Evolutionary conservation across 2,329 filamentous ascomycete species (phyloP), one percentile per base, ranked within the genome.

Genomic region (Magnaporthiopsis incrustans): DNA sequence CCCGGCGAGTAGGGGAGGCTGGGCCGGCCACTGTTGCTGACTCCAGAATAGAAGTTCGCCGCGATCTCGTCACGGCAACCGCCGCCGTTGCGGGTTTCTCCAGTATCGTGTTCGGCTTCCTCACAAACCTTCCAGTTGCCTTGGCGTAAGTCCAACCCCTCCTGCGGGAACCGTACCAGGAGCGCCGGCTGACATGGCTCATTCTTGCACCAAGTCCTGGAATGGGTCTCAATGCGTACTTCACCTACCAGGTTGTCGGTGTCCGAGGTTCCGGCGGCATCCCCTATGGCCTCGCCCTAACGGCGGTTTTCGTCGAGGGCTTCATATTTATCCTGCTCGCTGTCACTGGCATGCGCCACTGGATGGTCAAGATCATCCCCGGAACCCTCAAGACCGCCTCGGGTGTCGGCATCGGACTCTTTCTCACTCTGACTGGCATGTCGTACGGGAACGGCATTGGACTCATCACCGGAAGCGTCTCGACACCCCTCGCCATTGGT

Each of bases 361-460:
- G 88, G 88, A 81, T 90, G 4, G 85, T 88, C 61, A 85, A 82
- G 68, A 78, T 87, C 64, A 88, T 88, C 59, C 86, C 86, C 0
- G 79, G 81, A 25, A 63, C 85, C 2, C 82, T 89, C 70, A 89
- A 89, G 74, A 85, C 84, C 1, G 85, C 86, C 14, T 87, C 83
- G 27, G 85, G 85, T 26, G 86, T 87, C 5, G 86, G 86, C 2
- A 88, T 89, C 56, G 86, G 86, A 3, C 76, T 88, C 53, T 87
- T 88, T 67, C 77, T 89, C 30, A 87, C 85, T 0, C 81, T 86
- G 67, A 86, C 86, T 66, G 86, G 86, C 1, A 79, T 89, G 67
- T 91, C 90, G 0, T 95, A 95, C 73, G 88, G 86, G 27, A 87
- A 90, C 59, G 92, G 92, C 64, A 93, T 97, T 70, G 92, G 92